These are phyloP conservation scores for Arachis monticola DNA, from an alignment of 331 rosid species.

Conservation along the genomic window DNA sequence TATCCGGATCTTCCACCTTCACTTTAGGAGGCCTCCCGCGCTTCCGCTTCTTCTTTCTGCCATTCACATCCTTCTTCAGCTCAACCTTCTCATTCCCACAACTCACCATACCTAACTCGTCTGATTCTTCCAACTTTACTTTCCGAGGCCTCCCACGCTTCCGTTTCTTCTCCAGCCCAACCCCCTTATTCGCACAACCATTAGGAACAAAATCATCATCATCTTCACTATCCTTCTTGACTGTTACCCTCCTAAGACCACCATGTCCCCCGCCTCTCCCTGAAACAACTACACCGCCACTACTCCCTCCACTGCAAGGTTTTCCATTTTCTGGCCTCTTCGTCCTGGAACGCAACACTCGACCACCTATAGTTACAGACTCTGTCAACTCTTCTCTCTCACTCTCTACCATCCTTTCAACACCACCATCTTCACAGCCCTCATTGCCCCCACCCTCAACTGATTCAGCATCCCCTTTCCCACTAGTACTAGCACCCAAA, in stretches of 20 bases:
- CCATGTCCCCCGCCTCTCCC: constrained; percentile 20
- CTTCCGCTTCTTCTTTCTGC: constrained; percentile 48
- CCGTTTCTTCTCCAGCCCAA: constrained; percentile 29
- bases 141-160: background rate
- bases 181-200: constrained; percentile 28
- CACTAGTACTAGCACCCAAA: constrained; percentile 40
- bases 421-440: constrained; percentile 34
- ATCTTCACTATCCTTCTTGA: constrained; percentile 46
- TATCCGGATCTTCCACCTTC: constrained; percentile 35
- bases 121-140: too few species aligned
- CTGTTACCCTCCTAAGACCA: constrained; percentile 40
- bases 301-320: constrained; percentile 41
- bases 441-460: constrained; percentile 44
- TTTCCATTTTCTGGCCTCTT: constrained; percentile 42
- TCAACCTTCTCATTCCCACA: too few species aligned
- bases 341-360: constrained; percentile 64
- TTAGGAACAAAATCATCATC: constrained; percentile 14
- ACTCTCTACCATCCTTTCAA: constrained; percentile 42
- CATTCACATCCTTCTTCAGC: background rate
- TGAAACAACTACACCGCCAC: constrained; percentile 6
- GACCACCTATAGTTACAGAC: constrained; percentile 45
- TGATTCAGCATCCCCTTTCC: constrained; percentile 44
- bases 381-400: constrained; percentile 24
- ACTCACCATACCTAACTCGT: too few species aligned
- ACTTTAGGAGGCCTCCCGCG: constrained; percentile 67